Evolutionary conservation across 257 asterid species (phyloP).

Genomic region (Lantana camara): DNA sequence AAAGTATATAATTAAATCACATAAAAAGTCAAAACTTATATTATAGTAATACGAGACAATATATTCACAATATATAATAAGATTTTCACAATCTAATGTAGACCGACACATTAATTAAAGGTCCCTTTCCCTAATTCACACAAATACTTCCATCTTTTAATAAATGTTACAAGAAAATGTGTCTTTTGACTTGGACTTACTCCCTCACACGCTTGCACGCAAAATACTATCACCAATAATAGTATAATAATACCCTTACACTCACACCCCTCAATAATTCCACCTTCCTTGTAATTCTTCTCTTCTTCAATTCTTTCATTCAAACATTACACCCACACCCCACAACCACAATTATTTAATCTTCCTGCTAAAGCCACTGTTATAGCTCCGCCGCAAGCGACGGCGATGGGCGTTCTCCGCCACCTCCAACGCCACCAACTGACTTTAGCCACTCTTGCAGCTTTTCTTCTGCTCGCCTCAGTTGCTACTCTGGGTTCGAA

Average conservation of each 20-base stretch:
- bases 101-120: slow-evolving; percentile 8
- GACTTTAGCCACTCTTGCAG: slow-evolving; percentile 45
- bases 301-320: not conserved
- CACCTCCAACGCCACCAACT: slow-evolving; percentile 42
- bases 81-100: not conserved
- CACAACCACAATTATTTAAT: not conserved
- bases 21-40: too few species aligned
- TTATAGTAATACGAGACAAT: too few species aligned
- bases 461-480: slow-evolving; percentile 53
- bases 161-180: slow-evolving; percentile 31
- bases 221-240: slow-evolving; percentile 37
- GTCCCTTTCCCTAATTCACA: slow-evolving; percentile 19
- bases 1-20: too few species aligned
- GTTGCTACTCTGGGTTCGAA: slow-evolving; percentile 35
- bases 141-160: not conserved
- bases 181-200: slow-evolving; percentile 64
- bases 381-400: slow-evolving; percentile 10
- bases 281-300: not conserved
- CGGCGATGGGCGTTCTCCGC: slow-evolving; percentile 46
- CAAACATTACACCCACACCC: not conserved
- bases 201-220: slow-evolving; percentile 49
- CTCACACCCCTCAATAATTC: slow-evolving; percentile 31
- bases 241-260: not conserved
- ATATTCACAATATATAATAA: too few species aligned
- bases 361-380: not conserved